A percentile compares a stretch with the other conserved stretches of the same genome.
Conservation (phyloP, 345 rosid genomes). For the Aquilaria malaccensis region DNA sequence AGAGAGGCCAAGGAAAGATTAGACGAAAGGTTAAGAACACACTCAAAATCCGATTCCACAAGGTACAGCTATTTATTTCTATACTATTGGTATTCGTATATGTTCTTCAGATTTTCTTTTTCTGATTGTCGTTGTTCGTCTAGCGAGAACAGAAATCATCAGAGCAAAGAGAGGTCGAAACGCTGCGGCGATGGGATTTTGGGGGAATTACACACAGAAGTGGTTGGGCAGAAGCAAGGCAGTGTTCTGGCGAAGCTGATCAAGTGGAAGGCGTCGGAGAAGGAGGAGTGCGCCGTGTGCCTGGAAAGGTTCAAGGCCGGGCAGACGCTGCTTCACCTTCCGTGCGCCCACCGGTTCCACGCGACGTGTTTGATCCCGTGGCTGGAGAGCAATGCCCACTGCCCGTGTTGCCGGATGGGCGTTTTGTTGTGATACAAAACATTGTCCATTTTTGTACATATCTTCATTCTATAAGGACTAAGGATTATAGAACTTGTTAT, state of each 20-base stretch:
- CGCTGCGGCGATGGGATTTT: constrained; percentile 1
- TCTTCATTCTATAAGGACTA: too few species aligned
- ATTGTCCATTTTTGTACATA: not conserved
- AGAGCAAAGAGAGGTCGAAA: constrained; percentile 18
- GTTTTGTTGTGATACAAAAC: constrained; percentile 14
- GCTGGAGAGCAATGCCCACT: constrained; percentile 47
- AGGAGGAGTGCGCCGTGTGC: constrained; percentile 71
- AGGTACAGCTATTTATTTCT: constrained; percentile 16
- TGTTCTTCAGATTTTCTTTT: too few species aligned
- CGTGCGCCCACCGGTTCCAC: constrained; percentile 74
- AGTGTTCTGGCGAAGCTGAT: constrained; percentile 32
- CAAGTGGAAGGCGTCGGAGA: constrained; percentile 41
- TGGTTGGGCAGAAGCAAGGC: constrained; percentile 22
- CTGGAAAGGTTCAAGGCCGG: constrained; percentile 51
- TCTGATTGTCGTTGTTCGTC: not conserved
- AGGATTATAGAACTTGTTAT: not conserved
- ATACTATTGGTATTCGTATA: not conserved
- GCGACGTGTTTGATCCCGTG: constrained; percentile 58
- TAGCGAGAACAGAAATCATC: constrained; percentile 17
- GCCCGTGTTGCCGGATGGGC: constrained; percentile 72
- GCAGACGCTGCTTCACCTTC: constrained; percentile 47
- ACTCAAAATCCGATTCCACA: constrained; percentile 26
- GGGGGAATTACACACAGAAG: constrained; percentile 29
- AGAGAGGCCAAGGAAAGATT: constrained; percentile 84
- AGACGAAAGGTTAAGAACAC: constrained; percentile 50